Percentiles rank a stretch among this genome's conserved stretches.
Conservation (phyloP, 2,329 filamentous ascomycete species). For the Fusarium poae region DNA sequence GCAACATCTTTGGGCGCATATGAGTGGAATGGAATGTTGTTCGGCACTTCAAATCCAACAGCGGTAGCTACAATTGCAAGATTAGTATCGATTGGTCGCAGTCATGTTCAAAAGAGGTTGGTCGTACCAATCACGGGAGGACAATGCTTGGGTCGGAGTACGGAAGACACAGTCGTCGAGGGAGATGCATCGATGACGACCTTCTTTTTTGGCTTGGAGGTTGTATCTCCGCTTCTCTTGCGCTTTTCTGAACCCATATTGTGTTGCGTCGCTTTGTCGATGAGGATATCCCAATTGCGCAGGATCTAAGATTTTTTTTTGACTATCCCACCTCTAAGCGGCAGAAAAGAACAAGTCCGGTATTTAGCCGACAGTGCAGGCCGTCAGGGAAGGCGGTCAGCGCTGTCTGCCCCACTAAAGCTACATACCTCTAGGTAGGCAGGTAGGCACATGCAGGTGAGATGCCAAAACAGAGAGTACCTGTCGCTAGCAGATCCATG, state of each 20-base stretch:
- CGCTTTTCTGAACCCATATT: constrained; percentile 62
- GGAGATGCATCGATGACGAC: constrained; percentile 60
- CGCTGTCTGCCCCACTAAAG: not conserved
- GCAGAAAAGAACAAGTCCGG: not conserved
- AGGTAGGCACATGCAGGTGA: not conserved
- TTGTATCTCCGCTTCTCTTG: constrained; percentile 62
- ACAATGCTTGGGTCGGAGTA: constrained; percentile 60
- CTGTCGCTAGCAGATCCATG: not conserved
- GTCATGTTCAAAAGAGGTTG: constrained; percentile 4
- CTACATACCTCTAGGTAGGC: too few relatives aligned
- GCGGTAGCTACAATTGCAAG: constrained; percentile 50
- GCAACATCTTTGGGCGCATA: constrained; percentile 59
- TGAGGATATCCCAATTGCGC: constrained; percentile 12
- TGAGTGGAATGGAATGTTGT: constrained; percentile 60
- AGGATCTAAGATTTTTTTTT: constrained; percentile 50
- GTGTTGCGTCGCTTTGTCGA: constrained; percentile 15
- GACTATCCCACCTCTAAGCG: constrained; percentile 2
- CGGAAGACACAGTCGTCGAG: constrained; percentile 60
- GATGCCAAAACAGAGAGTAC: not conserved
- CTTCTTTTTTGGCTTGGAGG: constrained; percentile 64
- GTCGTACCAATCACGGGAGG: constrained; percentile 67
- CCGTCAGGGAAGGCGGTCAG: constrained; percentile 39
- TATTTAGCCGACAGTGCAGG: constrained; percentile 42
- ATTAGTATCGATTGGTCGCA: constrained; percentile 38
- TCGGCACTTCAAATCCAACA: constrained; percentile 55